Conservation (phyloP, 2,329 filamentous ascomycete species). For the Fusarium heterosporum region DNA sequence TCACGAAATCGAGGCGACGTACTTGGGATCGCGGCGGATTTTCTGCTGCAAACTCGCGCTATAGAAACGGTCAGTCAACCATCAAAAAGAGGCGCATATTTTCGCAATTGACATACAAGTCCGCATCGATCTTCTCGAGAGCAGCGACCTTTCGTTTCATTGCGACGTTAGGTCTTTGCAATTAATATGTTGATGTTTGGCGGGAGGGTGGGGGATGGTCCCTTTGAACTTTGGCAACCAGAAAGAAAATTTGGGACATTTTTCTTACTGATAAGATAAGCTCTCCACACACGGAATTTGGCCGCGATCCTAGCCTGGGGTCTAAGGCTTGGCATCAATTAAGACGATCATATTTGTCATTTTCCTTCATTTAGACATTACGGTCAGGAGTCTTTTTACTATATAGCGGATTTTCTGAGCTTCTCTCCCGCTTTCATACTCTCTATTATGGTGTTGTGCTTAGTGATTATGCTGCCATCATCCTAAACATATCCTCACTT, state of each 20-base stretch:
- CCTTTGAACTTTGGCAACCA: slow-evolving; percentile 10
- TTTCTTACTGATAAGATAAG: slow-evolving; percentile 41
- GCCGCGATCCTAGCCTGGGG: slow-evolving; percentile 17
- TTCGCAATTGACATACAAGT: slow-evolving; percentile 67
- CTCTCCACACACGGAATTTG: slow-evolving; percentile 25
- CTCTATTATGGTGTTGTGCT: too few species aligned
- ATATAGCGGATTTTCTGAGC: too few species aligned
- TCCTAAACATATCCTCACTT: too few species aligned
- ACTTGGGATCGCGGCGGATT: slow-evolving; percentile 86
- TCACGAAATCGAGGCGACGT: slow-evolving; percentile 48
- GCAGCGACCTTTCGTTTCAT: slow-evolving; percentile 94
- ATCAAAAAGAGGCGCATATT: not conserved
- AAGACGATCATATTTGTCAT: not conserved
- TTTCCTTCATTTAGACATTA: not conserved
- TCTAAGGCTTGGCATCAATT: not conserved
- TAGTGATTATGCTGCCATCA: too few species aligned
- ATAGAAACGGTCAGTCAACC: slow-evolving; percentile 50
- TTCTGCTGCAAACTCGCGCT: slow-evolving; percentile 91
- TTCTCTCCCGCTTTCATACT: too few species aligned
- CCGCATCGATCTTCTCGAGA: slow-evolving; percentile 94
- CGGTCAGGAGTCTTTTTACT: too few species aligned
- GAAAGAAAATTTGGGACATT: slow-evolving; percentile 41
- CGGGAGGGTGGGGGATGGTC: slow-evolving; percentile 27
- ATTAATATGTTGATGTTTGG: slow-evolving; percentile 18
- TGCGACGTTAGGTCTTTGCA: slow-evolving; percentile 15